Conservation (phyloP, 371 early-diverging fungal genomes). For the Mortierella sp. region DNA sequence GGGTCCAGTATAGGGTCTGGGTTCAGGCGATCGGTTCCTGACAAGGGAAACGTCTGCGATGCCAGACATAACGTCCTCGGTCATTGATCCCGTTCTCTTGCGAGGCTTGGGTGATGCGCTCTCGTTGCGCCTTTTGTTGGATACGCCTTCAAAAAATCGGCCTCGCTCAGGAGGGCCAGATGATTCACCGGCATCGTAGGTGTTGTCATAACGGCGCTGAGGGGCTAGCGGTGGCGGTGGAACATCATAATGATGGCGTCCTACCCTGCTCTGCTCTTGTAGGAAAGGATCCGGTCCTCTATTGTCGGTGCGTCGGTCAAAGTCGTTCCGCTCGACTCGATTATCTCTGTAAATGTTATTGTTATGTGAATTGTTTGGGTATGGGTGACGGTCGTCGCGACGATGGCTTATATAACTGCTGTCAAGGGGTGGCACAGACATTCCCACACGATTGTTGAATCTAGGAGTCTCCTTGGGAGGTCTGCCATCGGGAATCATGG, state of each 20-base stretch:
- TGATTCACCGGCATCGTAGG: not conserved
- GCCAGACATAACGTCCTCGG: slow-evolving; percentile 7
- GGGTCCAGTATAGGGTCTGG: not conserved
- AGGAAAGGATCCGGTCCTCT: slow-evolving; percentile 15
- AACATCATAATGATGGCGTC: slow-evolving; percentile 10
- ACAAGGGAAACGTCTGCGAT: not conserved
- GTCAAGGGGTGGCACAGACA: slow-evolving; percentile 6
- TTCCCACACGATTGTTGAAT: not conserved
- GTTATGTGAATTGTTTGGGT: not conserved
- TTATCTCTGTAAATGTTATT: not conserved
- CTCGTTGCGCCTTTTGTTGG: slow-evolving; percentile 26
- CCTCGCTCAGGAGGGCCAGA: not conserved
- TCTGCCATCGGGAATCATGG: not conserved
- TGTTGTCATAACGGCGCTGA: not conserved
- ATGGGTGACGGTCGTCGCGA: not conserved
- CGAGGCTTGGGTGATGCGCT: slow-evolving; percentile 27
- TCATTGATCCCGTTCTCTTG: slow-evolving; percentile 6
- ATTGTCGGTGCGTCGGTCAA: not conserved
- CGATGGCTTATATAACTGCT: not conserved
- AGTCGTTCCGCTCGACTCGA: not conserved
- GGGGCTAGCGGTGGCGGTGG: not conserved
- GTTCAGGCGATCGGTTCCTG: slow-evolving; percentile 1
- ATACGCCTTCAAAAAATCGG: too few relatives aligned
- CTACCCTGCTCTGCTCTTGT: slow-evolving; percentile 23
- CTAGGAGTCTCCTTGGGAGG: not conserved